Conservation (phyloP, 768 basidiomycete genomes). For the Lyophyllum semitale region DNA sequence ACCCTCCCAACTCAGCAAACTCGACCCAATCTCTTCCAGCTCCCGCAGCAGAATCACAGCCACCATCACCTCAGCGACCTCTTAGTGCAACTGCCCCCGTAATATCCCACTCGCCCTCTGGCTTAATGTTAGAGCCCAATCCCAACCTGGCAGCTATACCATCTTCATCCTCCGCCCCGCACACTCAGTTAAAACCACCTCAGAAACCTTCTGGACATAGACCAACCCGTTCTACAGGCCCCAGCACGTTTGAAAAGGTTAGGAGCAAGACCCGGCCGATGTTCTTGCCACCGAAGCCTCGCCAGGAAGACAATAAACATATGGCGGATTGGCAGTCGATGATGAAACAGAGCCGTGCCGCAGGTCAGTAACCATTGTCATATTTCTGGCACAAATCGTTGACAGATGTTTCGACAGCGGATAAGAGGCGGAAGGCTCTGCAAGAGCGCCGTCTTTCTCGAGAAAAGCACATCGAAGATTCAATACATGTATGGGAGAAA, state of each 20-base stretch:
- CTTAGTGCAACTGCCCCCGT: constrained; percentile 14
- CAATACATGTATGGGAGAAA: constrained; percentile 74
- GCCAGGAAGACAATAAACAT: constrained; percentile 80
- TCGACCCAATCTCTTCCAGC: constrained; percentile 24
- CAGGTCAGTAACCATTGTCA: constrained; percentile 49
- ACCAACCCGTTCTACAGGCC: constrained; percentile 57
- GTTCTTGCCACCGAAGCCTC: constrained; percentile 82
- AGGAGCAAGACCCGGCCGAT: constrained; percentile 82
- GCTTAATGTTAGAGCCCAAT: constrained; percentile 19
- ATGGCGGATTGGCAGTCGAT: constrained; percentile 84
- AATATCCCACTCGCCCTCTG: constrained; percentile 7
- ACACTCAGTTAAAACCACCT: constrained; percentile 13
- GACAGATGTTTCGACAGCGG: constrained; percentile 45
- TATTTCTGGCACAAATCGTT: not conserved
- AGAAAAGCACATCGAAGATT: constrained; percentile 71
- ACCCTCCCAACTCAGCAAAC: constrained; percentile 12
- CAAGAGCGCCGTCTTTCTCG: constrained; percentile 63
- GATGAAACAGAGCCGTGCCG: constrained; percentile 78
- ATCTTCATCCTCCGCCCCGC: constrained; percentile 30
- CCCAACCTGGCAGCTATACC: constrained; percentile 20
- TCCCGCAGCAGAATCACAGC: constrained; percentile 14
- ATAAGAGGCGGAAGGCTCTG: constrained; percentile 64
- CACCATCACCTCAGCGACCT: constrained; percentile 9
- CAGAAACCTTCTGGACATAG: constrained; percentile 39
- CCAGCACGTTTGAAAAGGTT: constrained; percentile 76